These are phyloP conservation scores for Vitis hybrid DNA, from an alignment of 177 flowering plant species.

Conservation along the genomic window DNA sequence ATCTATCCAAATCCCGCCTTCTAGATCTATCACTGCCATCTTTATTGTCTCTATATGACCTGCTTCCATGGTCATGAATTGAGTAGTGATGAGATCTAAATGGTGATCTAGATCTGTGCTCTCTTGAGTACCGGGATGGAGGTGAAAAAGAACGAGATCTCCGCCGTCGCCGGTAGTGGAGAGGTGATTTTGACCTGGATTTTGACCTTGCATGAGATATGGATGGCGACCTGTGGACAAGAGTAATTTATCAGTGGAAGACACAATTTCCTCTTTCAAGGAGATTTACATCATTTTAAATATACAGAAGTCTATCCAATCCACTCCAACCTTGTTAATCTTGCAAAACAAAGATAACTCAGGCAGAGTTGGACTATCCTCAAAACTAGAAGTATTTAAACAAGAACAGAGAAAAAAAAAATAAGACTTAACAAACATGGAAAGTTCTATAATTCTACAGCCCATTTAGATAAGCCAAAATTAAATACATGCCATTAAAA, in stretches of 20 bases:
- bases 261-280: not conserved
- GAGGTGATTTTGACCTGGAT: constrained; percentile 69
- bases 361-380: no score
- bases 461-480: no score
- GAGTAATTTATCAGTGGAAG: constrained; percentile 6
- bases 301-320: no score
- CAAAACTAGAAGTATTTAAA: no score
- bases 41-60: constrained; percentile 52
- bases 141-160: constrained; percentile 74
- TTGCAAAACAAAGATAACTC: no score
- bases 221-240: constrained; percentile 64
- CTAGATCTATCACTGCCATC: constrained; percentile 50
- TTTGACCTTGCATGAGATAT: constrained; percentile 49
- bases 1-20: constrained; percentile 56
- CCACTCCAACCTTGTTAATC: no score
- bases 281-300: constrained; percentile 1
- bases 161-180: constrained; percentile 37
- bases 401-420: no score
- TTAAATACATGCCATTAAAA: no score
- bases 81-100: constrained; percentile 57
- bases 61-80: constrained; percentile 49
- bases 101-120: constrained; percentile 79
- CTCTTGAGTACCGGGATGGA: constrained; percentile 40
- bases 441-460: no score
- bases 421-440: no score